phyloP scores from a whole-genome alignment of 73 alveolate species.

The Paramecium pentaurelia region DNA sequence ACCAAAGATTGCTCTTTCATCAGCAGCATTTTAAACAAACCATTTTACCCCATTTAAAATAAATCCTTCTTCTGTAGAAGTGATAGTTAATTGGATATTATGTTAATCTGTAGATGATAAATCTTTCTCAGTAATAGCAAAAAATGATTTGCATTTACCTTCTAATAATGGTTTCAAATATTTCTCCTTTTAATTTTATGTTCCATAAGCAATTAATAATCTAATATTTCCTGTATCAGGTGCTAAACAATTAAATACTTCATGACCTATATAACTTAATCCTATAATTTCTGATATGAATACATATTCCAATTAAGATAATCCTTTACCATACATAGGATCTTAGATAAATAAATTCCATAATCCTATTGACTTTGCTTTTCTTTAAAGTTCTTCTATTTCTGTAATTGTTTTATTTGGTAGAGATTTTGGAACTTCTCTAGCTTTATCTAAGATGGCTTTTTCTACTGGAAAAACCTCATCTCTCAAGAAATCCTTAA shows the following conservation, averaged over 20 bases:
- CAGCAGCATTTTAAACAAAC: slow-evolving; percentile 71
- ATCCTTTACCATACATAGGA: slow-evolving; percentile 44
- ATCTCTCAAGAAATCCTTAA: not conserved
- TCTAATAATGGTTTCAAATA: slow-evolving; percentile 70
- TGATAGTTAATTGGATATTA: not conserved
- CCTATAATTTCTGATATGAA: slow-evolving; percentile 49
- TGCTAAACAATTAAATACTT: slow-evolving; percentile 68
- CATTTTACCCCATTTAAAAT: slow-evolving; percentile 71
- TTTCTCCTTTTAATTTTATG: slow-evolving; percentile 62
- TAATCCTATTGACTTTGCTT: slow-evolving; percentile 39
- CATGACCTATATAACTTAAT: slow-evolving; percentile 41
- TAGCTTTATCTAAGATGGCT: not conserved
- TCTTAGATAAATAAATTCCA: slow-evolving; percentile 29
- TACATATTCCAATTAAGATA: slow-evolving; percentile 56
- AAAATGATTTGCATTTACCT: slow-evolving; percentile 57
- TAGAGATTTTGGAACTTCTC: not conserved
- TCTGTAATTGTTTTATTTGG: not conserved
- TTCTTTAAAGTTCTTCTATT: not conserved
- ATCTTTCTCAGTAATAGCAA: slow-evolving; percentile 74
- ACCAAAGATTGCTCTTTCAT: slow-evolving; percentile 63
- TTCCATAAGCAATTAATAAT: slow-evolving; percentile 64
- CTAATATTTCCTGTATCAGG: slow-evolving; percentile 76
- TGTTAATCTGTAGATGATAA: slow-evolving; percentile 69
- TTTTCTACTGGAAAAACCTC: not conserved
- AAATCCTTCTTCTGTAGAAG: slow-evolving; percentile 1